Percentiles rank a stretch among this genome's conserved stretches.
These are phyloP conservation scores for Inonotus obliquus DNA, from an alignment of 1,284 basidiomycete species.

Conservation along the genomic window DNA sequence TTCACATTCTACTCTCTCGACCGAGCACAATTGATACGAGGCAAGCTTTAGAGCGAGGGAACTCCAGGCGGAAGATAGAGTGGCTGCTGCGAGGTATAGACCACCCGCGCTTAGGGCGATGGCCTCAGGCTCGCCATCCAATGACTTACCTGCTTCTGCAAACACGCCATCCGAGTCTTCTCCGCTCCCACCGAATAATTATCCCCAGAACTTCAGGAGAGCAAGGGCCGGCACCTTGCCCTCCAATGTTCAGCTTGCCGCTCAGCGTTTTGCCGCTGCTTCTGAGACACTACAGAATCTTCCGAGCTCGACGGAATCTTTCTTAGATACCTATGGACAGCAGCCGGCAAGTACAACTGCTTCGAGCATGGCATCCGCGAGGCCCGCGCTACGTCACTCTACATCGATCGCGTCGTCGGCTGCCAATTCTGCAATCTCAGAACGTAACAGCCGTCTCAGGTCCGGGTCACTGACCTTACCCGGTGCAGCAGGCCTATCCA, in stretches of 20 bases:
- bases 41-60: slow-evolving; percentile 63
- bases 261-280: slow-evolving; percentile 73
- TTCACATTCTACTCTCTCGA: slow-evolving; percentile 3
- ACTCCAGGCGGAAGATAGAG: slow-evolving; percentile 69
- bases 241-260: slow-evolving; percentile 82
- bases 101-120: slow-evolving; percentile 76
- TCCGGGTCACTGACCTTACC: slow-evolving; percentile 86
- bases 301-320: slow-evolving; percentile 58
- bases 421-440: slow-evolving; percentile 51
- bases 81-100: slow-evolving; percentile 58
- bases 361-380: slow-evolving; percentile 40
- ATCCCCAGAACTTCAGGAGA: slow-evolving; percentile 75
- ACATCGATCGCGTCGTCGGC: slow-evolving; percentile 61
- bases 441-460: slow-evolving; percentile 76
- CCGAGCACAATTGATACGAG: slow-evolving; percentile 19
- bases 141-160: slow-evolving; percentile 52
- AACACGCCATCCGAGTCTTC: slow-evolving; percentile 53
- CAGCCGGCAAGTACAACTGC: slow-evolving; percentile 36
- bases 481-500: slow-evolving; percentile 65
- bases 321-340: slow-evolving; percentile 42
- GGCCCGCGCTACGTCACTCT: slow-evolving; percentile 76
- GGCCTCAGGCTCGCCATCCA: slow-evolving; percentile 65
- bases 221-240: slow-evolving; percentile 86
- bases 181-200: slow-evolving; percentile 61
- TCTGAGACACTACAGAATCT: slow-evolving; percentile 51